Base-by-base conservation (phyloP, 371 early-diverging fungal genomes). In the Mortierella sp. region DNA sequence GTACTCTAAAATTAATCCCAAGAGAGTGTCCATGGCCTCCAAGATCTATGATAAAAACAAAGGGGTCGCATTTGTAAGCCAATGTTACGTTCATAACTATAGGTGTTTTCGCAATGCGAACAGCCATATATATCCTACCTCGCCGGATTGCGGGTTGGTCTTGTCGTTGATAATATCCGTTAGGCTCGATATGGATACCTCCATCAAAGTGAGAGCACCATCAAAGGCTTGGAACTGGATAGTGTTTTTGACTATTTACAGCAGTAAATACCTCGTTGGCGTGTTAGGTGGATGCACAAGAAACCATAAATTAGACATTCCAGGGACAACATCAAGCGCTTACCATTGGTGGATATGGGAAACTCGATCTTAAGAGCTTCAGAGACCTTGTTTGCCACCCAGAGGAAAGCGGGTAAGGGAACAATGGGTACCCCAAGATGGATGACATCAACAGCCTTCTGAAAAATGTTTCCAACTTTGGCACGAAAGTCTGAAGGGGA, bases 131-230 rank as follows among this genome's bases (percentile, higher is more conserved):
- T 21, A 1, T 68, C 50, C 38, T 74, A 78, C 77, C 75, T 79
- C 75, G 9, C 24, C 70, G 13, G 81, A 81, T 16, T 81, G 77
- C 10, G 79, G 50, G 65, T 81, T 70, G 3, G 78, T 28, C 7
- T 63, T 77, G 48, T 82, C 78, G 24, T 73, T 74, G n/a, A 88
- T 83, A 24, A 72, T 63, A 26, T 60, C 71, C 21, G 57, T 74
- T 31, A 88, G 81, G 45, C 88, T 82, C 1, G 82, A 80, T 28
- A 88, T 71, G 5, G 84, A 55, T 9, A 80, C 78, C 45, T 88
- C 88, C 84, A 88, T 81, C 54, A 88, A 52, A 1, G 88, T 84
- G n/a, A 88, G 60, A 0, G 80, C 74, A 4, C 84, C 88, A 47
- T 88, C 88, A 28, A 88, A 83, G 8, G 72, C 21, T 34, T 72